Conservation (phyloP, 257 asterid genomes). For the Capsicum pubescens region DNA sequence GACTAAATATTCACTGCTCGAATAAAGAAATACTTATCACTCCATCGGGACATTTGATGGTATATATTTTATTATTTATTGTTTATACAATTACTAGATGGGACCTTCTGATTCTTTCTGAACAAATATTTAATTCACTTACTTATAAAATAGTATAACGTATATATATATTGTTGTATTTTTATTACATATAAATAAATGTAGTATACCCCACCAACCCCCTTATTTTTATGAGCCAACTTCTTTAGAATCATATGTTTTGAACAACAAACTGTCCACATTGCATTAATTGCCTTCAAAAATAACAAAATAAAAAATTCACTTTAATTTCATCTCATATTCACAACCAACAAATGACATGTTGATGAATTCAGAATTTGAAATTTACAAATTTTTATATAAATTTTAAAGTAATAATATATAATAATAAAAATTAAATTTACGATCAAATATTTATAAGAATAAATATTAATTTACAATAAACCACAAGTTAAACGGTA, state of each 20-base stretch:
- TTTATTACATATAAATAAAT: not conserved
- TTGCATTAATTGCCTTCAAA: conserved; percentile 40
- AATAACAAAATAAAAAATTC: not conserved
- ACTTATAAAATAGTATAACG: conserved; percentile 20
- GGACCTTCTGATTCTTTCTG: conserved; percentile 27
- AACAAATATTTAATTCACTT: conserved; percentile 4
- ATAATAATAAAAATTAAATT: not conserved
- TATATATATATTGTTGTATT: not conserved
- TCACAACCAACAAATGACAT: not conserved
- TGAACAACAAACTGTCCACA: conserved; percentile 29
- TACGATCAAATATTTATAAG: not conserved
- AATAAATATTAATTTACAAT: not conserved
- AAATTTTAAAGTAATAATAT: not conserved
- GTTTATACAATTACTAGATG: conserved; percentile 6
- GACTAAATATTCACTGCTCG: no score
- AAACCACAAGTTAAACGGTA: not conserved
- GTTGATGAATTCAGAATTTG: not conserved
- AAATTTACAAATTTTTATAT: not conserved
- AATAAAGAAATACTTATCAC: no score
- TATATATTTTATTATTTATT: no score
- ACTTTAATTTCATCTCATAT: conserved; percentile 15
- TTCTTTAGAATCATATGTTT: conserved; percentile 40
- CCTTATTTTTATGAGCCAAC: conserved; percentile 8
- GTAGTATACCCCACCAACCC: conserved; percentile 20
- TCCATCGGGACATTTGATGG: no score